phyloP scores from a whole-genome alignment of 164 flowering plant species.

The Vitis labrusca region DNA sequence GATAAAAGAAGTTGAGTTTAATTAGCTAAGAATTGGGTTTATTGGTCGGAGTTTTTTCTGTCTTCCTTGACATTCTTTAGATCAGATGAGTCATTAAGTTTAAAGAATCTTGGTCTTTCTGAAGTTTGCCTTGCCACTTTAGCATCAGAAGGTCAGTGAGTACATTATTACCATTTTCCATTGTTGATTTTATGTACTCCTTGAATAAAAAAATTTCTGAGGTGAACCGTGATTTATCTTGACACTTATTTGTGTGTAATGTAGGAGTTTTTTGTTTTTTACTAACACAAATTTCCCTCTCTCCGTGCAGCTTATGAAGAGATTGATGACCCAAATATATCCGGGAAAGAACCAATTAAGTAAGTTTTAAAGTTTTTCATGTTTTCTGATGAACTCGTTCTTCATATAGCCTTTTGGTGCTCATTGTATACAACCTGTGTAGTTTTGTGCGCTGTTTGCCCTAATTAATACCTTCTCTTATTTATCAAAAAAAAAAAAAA shows the following conservation, averaged over 20 bases:
- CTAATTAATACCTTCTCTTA: no score
- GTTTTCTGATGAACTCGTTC: not conserved
- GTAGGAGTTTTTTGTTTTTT: not conserved
- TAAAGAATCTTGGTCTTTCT: constrained; percentile 72
- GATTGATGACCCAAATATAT: constrained; percentile 2
- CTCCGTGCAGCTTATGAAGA: constrained; percentile 13
- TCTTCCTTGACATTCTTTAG: constrained; percentile 45
- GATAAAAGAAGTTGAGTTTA: no score
- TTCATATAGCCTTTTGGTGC: not conserved
- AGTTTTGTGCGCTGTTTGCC: no score
- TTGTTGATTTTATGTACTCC: not conserved
- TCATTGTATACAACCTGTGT: no score
- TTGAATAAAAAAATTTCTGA: not conserved
- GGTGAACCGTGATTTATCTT: not conserved
- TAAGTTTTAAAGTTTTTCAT: not conserved
- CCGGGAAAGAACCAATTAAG: constrained; percentile 9
- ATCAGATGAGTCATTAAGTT: constrained; percentile 57
- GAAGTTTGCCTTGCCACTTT: constrained; percentile 76
- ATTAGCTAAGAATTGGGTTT: not conserved
- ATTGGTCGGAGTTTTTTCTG: not conserved
- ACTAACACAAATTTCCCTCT: not conserved
- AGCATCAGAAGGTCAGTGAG: constrained; percentile 63
- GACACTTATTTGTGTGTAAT: not conserved
- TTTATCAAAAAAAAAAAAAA: no score
- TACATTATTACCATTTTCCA: no score